phyloP scores from a whole-genome alignment of 2,329 filamentous ascomycete species.

The Sclerotiophoma versabilis region DNA sequence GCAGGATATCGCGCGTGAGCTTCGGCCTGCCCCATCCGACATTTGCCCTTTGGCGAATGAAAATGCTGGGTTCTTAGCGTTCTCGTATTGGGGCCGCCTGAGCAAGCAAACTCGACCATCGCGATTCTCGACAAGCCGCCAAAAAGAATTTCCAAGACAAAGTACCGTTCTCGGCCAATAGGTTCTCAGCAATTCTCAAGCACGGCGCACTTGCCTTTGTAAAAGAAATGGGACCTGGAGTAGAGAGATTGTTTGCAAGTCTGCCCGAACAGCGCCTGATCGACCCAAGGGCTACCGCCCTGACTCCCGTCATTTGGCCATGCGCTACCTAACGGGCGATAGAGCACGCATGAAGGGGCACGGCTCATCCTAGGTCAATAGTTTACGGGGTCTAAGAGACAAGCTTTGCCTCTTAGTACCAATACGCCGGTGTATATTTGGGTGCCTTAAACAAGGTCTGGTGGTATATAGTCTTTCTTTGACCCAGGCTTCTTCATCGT shows the following conservation, averaged over 20 bases:
- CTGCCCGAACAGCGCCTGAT: slow-evolving; percentile 15
- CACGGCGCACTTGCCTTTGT: slow-evolving; percentile 14
- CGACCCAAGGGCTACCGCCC: slow-evolving; percentile 13
- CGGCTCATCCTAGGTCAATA: slow-evolving; percentile 19
- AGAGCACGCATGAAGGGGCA: slow-evolving; percentile 16
- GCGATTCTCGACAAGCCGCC: slow-evolving; percentile 17
- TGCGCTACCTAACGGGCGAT: slow-evolving; percentile 13
- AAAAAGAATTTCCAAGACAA: slow-evolving; percentile 16
- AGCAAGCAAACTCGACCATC: slow-evolving; percentile 12
- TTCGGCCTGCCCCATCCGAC: slow-evolving; percentile 10
- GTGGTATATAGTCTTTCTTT: slow-evolving; percentile 14
- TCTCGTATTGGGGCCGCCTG: slow-evolving; percentile 18
- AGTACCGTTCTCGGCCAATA: slow-evolving; percentile 1
- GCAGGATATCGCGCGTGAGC: slow-evolving; percentile 5
- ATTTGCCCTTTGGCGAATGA: slow-evolving; percentile 10
- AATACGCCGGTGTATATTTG: slow-evolving; percentile 12
- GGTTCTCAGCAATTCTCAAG: not conserved
- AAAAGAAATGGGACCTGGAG: not conserved
- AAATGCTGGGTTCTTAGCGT: slow-evolving; percentile 14
- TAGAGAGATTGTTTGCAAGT: slow-evolving; percentile 2
- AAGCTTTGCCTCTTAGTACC: slow-evolving; percentile 15
- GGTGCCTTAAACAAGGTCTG: slow-evolving; percentile 3
- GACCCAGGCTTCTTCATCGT: slow-evolving; percentile 10
- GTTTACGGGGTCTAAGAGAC: slow-evolving; percentile 14
- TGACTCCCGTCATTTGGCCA: slow-evolving; percentile 18